Evolutionary conservation across 805 yeast species (phyloP).

Genomic region (Wickerhamiella qilinensis): DNA sequence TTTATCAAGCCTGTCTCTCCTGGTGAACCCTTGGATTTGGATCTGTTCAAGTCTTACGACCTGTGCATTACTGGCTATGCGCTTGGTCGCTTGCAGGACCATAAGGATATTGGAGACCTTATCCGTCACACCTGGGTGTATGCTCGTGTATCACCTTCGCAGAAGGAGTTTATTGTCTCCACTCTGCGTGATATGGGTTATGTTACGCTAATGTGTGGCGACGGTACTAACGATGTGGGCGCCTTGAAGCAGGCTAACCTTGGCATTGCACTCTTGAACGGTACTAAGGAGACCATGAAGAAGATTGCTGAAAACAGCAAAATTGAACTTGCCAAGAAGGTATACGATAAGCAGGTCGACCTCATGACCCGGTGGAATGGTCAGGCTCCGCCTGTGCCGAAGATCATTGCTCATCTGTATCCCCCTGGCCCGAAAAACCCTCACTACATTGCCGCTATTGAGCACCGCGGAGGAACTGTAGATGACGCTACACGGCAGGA

Average conservation of each 20-base stretch:
- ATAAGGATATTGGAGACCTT: slow-evolving; percentile 48
- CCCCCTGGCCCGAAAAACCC: slow-evolving; percentile 95
- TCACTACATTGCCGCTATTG: slow-evolving; percentile 69
- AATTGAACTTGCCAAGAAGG: slow-evolving; percentile 41
- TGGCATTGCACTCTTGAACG: slow-evolving; percentile 94
- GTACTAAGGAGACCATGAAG: slow-evolving; percentile 87
- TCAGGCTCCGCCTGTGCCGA: slow-evolving; percentile 66
- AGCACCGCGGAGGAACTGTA: slow-evolving; percentile 63
- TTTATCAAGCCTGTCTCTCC: slow-evolving; percentile 51
- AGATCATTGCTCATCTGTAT: slow-evolving; percentile 78
- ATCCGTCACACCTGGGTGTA: slow-evolving; percentile 90
- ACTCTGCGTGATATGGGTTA: slow-evolving; percentile 78
- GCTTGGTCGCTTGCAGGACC: slow-evolving; percentile 45
- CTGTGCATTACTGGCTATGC: slow-evolving; percentile 92
- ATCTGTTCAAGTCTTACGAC: slow-evolving; percentile 52
- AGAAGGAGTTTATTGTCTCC: slow-evolving; percentile 79
- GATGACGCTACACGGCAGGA: slow-evolving; percentile 33
- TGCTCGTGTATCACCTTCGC: slow-evolving; percentile 93
- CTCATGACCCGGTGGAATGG: slow-evolving; percentile 62
- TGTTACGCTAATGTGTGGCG: slow-evolving; percentile 97
- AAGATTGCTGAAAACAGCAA: slow-evolving; percentile 71
- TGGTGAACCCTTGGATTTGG: slow-evolving; percentile 36
- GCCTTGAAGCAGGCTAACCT: slow-evolving; percentile 97
- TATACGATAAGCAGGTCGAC: slow-evolving; percentile 74
- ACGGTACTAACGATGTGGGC: slow-evolving; percentile 99